Base-by-base conservation (phyloP, 2,329 filamentous ascomycete species). In the Hymenoscyphus infarciens region DNA sequence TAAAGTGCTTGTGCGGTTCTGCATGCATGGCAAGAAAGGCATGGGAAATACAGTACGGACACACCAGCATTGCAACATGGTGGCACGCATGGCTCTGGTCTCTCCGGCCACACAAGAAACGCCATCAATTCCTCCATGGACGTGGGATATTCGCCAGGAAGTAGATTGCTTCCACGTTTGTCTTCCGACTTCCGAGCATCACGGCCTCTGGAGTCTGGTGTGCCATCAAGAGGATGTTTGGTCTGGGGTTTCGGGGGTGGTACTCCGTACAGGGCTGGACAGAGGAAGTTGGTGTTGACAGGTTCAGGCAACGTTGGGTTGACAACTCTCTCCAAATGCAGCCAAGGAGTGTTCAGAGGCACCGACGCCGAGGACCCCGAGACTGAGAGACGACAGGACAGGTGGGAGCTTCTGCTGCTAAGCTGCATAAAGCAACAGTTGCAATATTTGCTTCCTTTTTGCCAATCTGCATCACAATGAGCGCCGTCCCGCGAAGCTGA, bases 401-500 rank as follows among this genome's bases (percentile, higher is more conserved):
- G 45, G 42, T 3, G n/a, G n/a, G 42, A 7, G n/a, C 16, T 19
- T 45, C 39, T 19, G 39, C 16, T 45, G 45, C 45, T 52, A 52
- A 25, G 45, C 45, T 52, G 19, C 45, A 52, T 25, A 13, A 52
- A 52, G 45, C 45, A 49, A 49, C 10, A 45, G 7, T 49, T 19
- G n/a, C 33, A 35, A 35, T 35, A 35, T 35, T 35, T 49, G 16
- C 1, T 22, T 52, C 13, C 45, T 25, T 52, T 52, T 52, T n/a
- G 39, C 2, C n/a, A 19, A 22, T 22, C 45, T 52, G 45, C 19
- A 52, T 52, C 45, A 25, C 19, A 25, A 19, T 10, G 45, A 52
- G 19, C n/a, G 19, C 19, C 45, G 45, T 52, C 45, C 45, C 45
- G 45, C 45, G 45, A 52, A 52, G 45, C 45, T 52, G 45, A 52